phyloP scores from a whole-genome alignment of 2,329 filamentous ascomycete species.

The Pseudogymnoascus sp. region DNA sequence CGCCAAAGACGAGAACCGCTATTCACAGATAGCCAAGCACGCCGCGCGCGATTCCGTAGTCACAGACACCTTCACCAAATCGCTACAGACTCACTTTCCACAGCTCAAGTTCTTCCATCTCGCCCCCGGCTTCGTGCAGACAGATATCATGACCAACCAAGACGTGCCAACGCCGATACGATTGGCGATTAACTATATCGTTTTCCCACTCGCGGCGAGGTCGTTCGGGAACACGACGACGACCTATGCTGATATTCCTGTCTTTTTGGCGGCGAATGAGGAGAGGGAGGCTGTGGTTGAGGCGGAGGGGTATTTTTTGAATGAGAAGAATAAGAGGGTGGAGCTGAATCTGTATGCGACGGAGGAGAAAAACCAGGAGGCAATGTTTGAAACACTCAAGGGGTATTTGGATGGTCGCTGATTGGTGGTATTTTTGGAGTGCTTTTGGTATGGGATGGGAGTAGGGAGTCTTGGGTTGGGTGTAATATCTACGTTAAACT shows the following conservation, averaged over 20 bases:
- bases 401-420: constrained; percentile 1
- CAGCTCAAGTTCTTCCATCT: neutral
- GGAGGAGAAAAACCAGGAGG: neutral
- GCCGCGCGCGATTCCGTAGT: neutral
- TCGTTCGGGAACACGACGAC: neutral
- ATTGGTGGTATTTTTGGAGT: neutral
- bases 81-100: neutral
- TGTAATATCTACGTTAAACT: neutral
- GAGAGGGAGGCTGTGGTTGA: neutral
- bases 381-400: neutral
- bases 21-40: neutral
- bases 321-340: neutral
- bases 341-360: neutral
- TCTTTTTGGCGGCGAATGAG: neutral
- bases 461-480: neutral
- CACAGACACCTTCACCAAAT: neutral
- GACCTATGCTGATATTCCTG: neutral
- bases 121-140: neutral
- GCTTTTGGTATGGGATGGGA: neutral
- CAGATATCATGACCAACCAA: neutral
- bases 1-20: neutral
- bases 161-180: neutral
- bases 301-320: neutral
- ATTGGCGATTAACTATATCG: neutral
- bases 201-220: neutral